Conservation (phyloP, 495 filamentous ascomycete genomes). For the Trichocladium uniseriatum region DNA sequence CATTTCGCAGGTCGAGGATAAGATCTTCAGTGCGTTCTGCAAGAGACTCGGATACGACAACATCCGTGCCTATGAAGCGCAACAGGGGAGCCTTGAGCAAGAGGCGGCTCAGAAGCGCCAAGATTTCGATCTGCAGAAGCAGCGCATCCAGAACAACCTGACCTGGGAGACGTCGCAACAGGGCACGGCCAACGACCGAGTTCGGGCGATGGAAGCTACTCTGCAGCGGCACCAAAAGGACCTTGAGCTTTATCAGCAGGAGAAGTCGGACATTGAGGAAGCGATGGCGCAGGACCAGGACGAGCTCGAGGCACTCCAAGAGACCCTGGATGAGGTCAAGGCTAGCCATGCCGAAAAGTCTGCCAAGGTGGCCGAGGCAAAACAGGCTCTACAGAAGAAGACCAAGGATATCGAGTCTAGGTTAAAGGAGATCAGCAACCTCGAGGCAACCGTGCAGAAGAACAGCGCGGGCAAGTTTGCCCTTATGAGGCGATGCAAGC, state of each 20-base stretch:
- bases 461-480: conserved; percentile 74
- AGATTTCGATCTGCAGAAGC: conserved; percentile 77
- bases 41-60: conserved; percentile 74
- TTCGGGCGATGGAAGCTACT: conserved; percentile 56
- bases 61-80: conserved; percentile 86
- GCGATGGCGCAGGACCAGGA: conserved; percentile 62
- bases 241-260: conserved; percentile 57
- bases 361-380: conserved; percentile 71
- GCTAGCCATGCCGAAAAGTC: conserved; percentile 55
- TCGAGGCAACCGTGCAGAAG: conserved; percentile 77
- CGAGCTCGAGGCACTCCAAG: conserved; percentile 65
- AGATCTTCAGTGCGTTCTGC: conserved; percentile 83
- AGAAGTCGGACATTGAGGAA: conserved; percentile 66
- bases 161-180: conserved; percentile 67
- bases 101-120: conserved; percentile 78
- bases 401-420: conserved; percentile 73
- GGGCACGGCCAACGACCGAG: conserved; percentile 56
- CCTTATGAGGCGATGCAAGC: conserved; percentile 77
- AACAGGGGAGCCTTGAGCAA: conserved; percentile 84
- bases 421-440: conserved; percentile 60
- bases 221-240: conserved; percentile 54
- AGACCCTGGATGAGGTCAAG: conserved; percentile 59
- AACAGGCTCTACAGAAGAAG: conserved; percentile 74
- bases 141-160: conserved; percentile 66
- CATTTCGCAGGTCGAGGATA: conserved; percentile 79